Evolutionary conservation across 805 yeast genomes (phyloP), one percentile per base, ranked within the genome.

Genomic region (Saccharomyces eubayanus): DNA sequence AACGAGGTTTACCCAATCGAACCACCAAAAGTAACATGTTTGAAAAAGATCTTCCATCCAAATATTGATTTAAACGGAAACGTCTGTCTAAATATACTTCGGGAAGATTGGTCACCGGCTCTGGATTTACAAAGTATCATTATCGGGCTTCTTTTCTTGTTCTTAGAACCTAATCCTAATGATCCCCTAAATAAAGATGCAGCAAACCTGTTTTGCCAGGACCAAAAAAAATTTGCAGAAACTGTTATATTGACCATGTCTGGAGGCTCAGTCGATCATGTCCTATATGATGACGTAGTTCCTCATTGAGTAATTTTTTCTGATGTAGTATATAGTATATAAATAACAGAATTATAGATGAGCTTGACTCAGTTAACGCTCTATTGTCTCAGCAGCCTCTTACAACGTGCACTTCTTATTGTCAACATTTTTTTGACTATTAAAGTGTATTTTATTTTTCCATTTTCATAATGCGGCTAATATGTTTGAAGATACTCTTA

Each of bases 91-190:
- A 92, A 92, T 66, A 91, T 92, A 36, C 74, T 92, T 55, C 75
- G 98, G 60, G 96, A 91, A 67, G 98, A 92, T 68, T 92, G 99
- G 99, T 83, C 90, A 29, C 98, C 99, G 0, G 96, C 90, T 0
- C 74, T 92, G 59, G 87, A 86, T 55, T 72, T 92, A 64, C 89
- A 87, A 65, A 77, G 91, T 5, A 83, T 92, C 8, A 76, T 91
- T 53, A 84, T 91, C 43, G 98, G 99, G 0, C 75, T 92, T 52
- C 80, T 90, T 62, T 90, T 85, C 65, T 76, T 92, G 56, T 90
- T 92, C 61, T 72, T 89, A 52, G 97, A 92, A 60, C 96, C 97
- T 6, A 92, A 89, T 66, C 85, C 96, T 1, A 84, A 83, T 57
- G 98, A 92, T 67, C 98, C 98, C 2, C 77, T 92, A 61, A 94